These are phyloP conservation scores for button mushroom (Agaricus bisporus) DNA, from an alignment of 768 basidiomycete species.

Conservation along the genomic window DNA sequence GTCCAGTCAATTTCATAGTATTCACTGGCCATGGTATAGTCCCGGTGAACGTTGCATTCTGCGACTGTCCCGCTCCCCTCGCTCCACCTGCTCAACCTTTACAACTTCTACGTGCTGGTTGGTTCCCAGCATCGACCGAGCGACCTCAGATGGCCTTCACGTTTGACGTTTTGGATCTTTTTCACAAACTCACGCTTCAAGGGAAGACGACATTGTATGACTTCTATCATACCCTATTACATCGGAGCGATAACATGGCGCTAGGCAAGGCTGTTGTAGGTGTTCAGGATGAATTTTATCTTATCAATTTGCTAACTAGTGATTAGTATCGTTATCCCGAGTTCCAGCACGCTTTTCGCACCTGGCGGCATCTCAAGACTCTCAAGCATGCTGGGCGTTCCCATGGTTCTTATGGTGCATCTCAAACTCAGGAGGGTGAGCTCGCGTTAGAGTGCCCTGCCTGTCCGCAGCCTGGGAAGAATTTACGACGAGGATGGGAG, in stretches of 20 bases:
- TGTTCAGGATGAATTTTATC: not conserved
- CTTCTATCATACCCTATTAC: not conserved
- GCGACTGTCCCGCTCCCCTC: too few species aligned
- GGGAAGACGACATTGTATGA: not conserved
- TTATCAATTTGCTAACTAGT: not conserved
- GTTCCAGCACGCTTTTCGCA: slow-evolving; percentile 8
- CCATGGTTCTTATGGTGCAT: slow-evolving; percentile 16
- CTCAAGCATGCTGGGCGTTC: slow-evolving; percentile 20
- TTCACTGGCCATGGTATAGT: too few species aligned
- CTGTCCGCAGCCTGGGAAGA: slow-evolving; percentile 26
- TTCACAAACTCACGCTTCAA: slow-evolving; percentile 8
- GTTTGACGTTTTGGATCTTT: not conserved
- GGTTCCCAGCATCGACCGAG: slow-evolving; percentile 1
- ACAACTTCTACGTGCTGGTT: not conserved
- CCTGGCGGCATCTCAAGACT: slow-evolving; percentile 21
- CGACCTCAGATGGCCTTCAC: slow-evolving; percentile 2
- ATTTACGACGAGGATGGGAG: slow-evolving; percentile 18
- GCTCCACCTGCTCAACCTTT: not conserved
- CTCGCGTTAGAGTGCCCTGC: slow-evolving; percentile 25
- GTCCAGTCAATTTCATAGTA: too few species aligned
- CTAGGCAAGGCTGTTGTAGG: not conserved
- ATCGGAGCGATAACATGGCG: not conserved
- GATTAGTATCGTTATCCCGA: slow-evolving; percentile 9
- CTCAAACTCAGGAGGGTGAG: slow-evolving; percentile 18
- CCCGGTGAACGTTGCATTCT: too few species aligned